phyloP scores from a whole-genome alignment of 345 rosid species.

The Orychophragmus violaceus region DNA sequence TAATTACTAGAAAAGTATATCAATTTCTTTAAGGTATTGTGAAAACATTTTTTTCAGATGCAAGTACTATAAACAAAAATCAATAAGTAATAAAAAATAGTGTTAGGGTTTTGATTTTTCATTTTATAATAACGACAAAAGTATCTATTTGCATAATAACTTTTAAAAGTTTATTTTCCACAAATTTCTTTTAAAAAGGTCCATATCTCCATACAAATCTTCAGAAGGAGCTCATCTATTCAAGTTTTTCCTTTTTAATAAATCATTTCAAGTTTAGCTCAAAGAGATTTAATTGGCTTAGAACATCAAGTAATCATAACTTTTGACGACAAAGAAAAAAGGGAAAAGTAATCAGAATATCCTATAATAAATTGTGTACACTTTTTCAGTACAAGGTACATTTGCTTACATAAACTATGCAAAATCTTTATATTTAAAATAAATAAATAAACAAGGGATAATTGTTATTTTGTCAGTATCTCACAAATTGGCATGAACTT shows the following conservation, averaged over 20 bases:
- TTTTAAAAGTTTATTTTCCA: neutral
- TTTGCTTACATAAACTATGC: neutral
- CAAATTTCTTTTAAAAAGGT: neutral
- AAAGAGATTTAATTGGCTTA: neutral
- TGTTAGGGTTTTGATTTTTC: neutral
- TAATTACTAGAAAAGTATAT: neutral
- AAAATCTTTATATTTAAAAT: neutral
- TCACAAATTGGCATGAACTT: neutral
- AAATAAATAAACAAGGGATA: neutral
- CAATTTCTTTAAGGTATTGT: neutral
- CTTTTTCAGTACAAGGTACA: conserved; percentile 3
- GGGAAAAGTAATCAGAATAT: neutral
- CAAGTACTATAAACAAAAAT: neutral
- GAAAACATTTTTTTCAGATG: neutral
- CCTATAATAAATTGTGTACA: neutral
- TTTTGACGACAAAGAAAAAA: neutral
- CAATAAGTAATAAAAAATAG: neutral
- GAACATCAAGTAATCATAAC: neutral
- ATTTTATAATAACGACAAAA: neutral
- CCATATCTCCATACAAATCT: neutral
- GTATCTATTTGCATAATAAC: neutral
- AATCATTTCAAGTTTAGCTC: neutral
- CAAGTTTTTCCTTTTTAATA: neutral
- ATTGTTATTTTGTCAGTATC: conserved; percentile 6
- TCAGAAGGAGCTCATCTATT: neutral